These are phyloP conservation scores for Tubosaeta sp. DNA, from an alignment of 768 basidiomycete genomes.

Conservation along the genomic window DNA sequence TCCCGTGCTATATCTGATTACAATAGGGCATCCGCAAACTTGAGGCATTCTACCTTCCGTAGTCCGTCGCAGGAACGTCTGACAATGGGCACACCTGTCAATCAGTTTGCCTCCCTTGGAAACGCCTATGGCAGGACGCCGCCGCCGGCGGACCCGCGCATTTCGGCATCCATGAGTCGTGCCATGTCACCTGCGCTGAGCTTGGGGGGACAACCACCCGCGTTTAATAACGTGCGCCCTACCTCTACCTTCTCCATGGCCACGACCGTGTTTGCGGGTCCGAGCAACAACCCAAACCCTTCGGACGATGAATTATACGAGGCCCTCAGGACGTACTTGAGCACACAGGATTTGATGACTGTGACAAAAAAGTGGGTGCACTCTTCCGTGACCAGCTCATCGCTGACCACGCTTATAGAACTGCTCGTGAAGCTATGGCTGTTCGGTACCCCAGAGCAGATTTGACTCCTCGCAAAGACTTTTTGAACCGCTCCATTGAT, in stretches of 20 bases:
- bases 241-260: slow-evolving; percentile 61
- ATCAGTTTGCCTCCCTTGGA: slow-evolving; percentile 28
- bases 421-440: slow-evolving; percentile 60
- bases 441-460: slow-evolving; percentile 66
- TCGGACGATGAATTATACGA: slow-evolving; percentile 57
- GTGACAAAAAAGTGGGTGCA: slow-evolving; percentile 59
- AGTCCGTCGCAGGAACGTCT: slow-evolving; percentile 37
- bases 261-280: slow-evolving; percentile 48
- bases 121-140: slow-evolving; percentile 6
- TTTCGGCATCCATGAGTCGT: slow-evolving; percentile 40
- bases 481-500: slow-evolving; percentile 67
- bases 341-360: slow-evolving; percentile 67
- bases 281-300: slow-evolving; percentile 52
- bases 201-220: slow-evolving; percentile 26
- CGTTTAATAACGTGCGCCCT: slow-evolving; percentile 35
- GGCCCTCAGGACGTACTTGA: slow-evolving; percentile 52
- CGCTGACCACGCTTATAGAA: slow-evolving; percentile 31
- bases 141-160: slow-evolving; percentile 43
- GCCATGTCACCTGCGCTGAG: slow-evolving; percentile 31
- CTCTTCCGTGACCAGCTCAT: background rate
- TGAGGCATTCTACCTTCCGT: slow-evolving; percentile 24
- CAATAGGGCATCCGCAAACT: slow-evolving; percentile 26
- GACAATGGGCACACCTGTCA: slow-evolving; percentile 32
- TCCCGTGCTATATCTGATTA: slow-evolving; percentile 28
- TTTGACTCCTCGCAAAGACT: slow-evolving; percentile 50